Evolutionary conservation across 2,329 filamentous ascomycete species (phyloP).

Genomic region (Epichloe sylvatica): DNA sequence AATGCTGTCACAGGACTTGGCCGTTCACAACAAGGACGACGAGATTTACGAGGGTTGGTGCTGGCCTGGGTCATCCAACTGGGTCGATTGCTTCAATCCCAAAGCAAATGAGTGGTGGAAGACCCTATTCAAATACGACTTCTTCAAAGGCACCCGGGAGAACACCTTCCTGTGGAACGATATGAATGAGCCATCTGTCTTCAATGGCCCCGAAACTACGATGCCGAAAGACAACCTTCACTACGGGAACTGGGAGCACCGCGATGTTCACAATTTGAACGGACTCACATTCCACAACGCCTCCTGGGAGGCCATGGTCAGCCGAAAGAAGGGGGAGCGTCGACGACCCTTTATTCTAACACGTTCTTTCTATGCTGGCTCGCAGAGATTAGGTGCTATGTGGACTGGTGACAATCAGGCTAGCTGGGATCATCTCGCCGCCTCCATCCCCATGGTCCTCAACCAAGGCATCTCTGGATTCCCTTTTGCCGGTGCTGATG

Average conservation of each 20-base stretch:
- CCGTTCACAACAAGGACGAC: constrained; percentile 78
- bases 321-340: constrained; percentile 73
- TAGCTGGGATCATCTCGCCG: constrained; percentile 79
- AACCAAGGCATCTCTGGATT: constrained; percentile 87
- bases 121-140: constrained; percentile 70
- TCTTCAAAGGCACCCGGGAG: constrained; percentile 69
- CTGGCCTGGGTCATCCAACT: constrained; percentile 94
- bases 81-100: constrained; percentile 95
- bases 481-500: constrained; percentile 88
- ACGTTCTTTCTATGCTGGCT: constrained; percentile 81
- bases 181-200: constrained; percentile 98
- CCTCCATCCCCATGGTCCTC: constrained; percentile 81
- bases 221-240: constrained; percentile 99
- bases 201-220: constrained; percentile 94
- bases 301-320: constrained; percentile 70
- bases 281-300: constrained; percentile 93
- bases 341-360: constrained; percentile 86
- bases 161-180: constrained; percentile 98
- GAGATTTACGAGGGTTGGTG: constrained; percentile 93
- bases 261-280: constrained; percentile 91
- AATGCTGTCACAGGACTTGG: constrained; percentile 70
- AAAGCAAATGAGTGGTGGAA: constrained; percentile 86
- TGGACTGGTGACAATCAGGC: constrained; percentile 99
- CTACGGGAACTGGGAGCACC: constrained; percentile 83
- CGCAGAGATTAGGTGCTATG: constrained; percentile 84